Conservation (phyloP, 257 asterid species). For the Przewalskia tangutica region DNA sequence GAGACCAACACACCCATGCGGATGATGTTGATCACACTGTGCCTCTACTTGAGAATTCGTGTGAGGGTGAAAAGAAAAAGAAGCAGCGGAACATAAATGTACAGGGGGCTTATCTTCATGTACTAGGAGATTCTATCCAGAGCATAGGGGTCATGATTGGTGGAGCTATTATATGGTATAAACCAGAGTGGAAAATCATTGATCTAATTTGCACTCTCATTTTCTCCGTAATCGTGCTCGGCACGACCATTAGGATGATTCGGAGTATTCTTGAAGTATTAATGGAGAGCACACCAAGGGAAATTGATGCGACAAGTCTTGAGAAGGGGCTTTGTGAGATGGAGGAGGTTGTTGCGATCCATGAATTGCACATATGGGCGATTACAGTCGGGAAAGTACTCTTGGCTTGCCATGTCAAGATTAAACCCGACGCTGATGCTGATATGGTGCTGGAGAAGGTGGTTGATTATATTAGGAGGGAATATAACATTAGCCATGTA, state of each 20-base stretch:
- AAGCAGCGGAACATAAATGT: constrained; percentile 63
- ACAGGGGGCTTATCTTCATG: constrained; percentile 95
- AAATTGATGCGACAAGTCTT: constrained; percentile 69
- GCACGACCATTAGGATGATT: constrained; percentile 71
- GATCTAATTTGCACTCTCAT: constrained; percentile 80
- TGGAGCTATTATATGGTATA: constrained; percentile 78
- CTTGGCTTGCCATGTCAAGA: constrained; percentile 79
- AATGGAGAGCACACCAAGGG: constrained; percentile 94
- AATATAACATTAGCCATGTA: constrained; percentile 75
- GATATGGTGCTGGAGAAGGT: constrained; percentile 75
- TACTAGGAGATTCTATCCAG: constrained; percentile 82
- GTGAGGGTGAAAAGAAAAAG: constrained; percentile 19
- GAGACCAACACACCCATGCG: not conserved
- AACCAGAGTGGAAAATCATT: constrained; percentile 78
- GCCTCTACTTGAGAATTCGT: constrained; percentile 36
- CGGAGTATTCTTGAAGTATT: constrained; percentile 71
- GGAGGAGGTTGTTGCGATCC: constrained; percentile 81
- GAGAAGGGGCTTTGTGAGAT: constrained; percentile 80
- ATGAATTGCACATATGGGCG: constrained; percentile 96
- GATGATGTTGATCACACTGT: constrained; percentile 26
- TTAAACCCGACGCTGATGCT: constrained; percentile 70
- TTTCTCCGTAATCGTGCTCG: constrained; percentile 55
- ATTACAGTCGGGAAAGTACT: constrained; percentile 79
- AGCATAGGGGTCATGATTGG: constrained; percentile 96
- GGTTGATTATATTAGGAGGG: constrained; percentile 59